Percentiles rank a stretch among this genome's conserved stretches.
These are phyloP conservation scores for Colletotrichum eleusines DNA, from an alignment of 2,329 filamentous ascomycete species.

Conservation along the genomic window DNA sequence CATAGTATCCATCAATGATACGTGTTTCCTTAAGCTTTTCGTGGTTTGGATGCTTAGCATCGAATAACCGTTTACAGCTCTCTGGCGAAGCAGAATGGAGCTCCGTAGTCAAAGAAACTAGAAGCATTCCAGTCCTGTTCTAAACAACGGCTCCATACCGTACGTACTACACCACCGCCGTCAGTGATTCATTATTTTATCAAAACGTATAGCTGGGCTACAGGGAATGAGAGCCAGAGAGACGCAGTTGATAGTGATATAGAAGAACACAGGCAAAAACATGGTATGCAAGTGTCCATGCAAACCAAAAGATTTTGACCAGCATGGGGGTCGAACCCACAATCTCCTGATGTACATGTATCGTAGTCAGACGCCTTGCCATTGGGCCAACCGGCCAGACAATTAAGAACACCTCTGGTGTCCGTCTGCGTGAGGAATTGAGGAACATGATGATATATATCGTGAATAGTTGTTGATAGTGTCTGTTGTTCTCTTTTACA, in stretches of 20 bases:
- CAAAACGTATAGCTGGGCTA: neutral
- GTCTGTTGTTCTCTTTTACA: neutral
- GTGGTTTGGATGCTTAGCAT: neutral
- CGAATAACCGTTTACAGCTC: neutral
- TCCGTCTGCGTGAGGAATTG: neutral
- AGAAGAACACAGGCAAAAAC: neutral
- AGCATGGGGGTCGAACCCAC: slow-evolving; percentile 42
- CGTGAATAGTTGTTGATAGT: neutral
- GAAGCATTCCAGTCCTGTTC: neutral
- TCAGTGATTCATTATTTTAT: neutral
- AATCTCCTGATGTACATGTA: slow-evolving; percentile 41
- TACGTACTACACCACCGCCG: too few relatives aligned
- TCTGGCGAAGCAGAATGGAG: neutral
- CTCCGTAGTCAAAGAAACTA: neutral
- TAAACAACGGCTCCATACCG: neutral
- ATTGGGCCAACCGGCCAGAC: slow-evolving; percentile 51
- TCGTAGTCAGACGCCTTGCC: slow-evolving; percentile 60
- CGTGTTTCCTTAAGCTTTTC: neutral
- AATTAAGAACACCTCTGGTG: slow-evolving; percentile 9
- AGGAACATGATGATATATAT: neutral
- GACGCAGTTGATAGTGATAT: too few relatives aligned
- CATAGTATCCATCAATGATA: neutral
- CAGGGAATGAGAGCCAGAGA: neutral
- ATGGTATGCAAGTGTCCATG: accelerated
- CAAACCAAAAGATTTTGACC: slow-evolving; percentile 20